Evolutionary conservation across 306 rosid species (phyloP), one percentile per base, ranked within the genome.

Genomic region (Cucumis hystrix): DNA sequence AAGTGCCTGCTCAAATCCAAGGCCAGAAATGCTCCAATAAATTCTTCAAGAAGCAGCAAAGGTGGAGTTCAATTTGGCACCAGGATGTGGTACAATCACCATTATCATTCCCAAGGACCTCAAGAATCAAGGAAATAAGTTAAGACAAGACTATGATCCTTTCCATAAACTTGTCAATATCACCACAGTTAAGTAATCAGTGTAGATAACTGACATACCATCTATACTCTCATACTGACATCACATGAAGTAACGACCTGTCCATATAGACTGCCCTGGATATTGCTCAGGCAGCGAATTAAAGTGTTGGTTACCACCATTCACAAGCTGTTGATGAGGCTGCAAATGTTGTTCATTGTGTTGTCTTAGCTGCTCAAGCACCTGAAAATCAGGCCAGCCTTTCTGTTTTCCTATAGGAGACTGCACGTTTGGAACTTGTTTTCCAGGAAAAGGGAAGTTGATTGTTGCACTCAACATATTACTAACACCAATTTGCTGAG

Each of bases 241-340:
- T 95, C 99, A 92, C 97, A 92, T 91, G 74, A 87, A 84, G 83
- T 87, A 83, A 80, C 86, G 97, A 82, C 91, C 96, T 16, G 90
- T 85, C 99, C 95, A 89, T 43, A 83, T 81, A 39, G 96, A 86
- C 86, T 90, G 97, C 85, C 97, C 99, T 83, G 90, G 96, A 85
- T 83, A 86, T 83, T 90, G 97, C 83, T 92, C 97, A 79, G 97
- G 91, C 79, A 80, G 83, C 39, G 90, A 79, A 82, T 82, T 86
- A 65, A 81, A 71, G 54, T 78, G 89, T 83, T 87, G 97, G 87
- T 83, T 88, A 75, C 91, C 97, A 75, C 91, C 97, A 76, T 86
- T 82, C 14, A 84, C 39, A 70, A 82, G 81, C 69, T 83, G 91
- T 72, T 85, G 91, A 80, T 87, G 97, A 54, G 79, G 88, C 84